Percentiles rank a stretch among this genome's conserved stretches.
phyloP scores from a whole-genome alignment of 305 asterid genomes.

The Fraxinus platypoda region DNA sequence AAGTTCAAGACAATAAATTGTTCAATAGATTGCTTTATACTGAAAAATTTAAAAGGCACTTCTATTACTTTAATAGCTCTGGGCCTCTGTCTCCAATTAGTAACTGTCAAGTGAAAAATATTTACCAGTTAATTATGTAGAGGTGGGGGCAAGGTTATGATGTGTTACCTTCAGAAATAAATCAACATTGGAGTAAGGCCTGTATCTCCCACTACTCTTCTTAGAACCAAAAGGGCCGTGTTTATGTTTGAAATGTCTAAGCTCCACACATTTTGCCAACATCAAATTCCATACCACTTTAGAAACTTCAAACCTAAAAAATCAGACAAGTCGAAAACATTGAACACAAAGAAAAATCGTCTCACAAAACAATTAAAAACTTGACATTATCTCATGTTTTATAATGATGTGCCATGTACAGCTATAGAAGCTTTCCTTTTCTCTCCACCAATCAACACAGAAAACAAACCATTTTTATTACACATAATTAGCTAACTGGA shows the following conservation, averaged over 20 bases:
- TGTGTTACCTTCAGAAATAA: slow-evolving; percentile 71
- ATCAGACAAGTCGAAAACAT: slow-evolving; percentile 7
- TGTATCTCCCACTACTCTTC: slow-evolving; percentile 77
- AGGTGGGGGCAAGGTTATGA: neutral
- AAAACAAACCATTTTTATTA: neutral
- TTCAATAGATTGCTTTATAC: neutral
- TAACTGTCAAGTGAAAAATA: neutral
- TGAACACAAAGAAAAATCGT: slow-evolving; percentile 4
- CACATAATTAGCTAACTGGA: neutral
- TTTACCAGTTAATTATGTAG: neutral
- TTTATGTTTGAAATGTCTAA: slow-evolving; percentile 54
- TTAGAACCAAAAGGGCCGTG: slow-evolving; percentile 58
- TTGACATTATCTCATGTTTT: neutral
- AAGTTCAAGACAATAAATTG: neutral
- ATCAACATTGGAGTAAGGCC: slow-evolving; percentile 91
- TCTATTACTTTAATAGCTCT: neutral
- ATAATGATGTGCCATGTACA: neutral
- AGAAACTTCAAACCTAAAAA: slow-evolving; percentile 70
- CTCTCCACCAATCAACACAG: slow-evolving; percentile 8
- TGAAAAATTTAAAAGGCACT: neutral
- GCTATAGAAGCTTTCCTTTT: neutral
- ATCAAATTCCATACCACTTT: slow-evolving; percentile 64
- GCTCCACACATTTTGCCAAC: slow-evolving; percentile 68
- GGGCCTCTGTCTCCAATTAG: neutral
- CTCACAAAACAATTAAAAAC: neutral